A percentile compares a stretch with the other conserved stretches of the same genome.
These are phyloP conservation scores for Tanacetum coccineum DNA, from an alignment of 129 eudicot species.

Conservation along the genomic window DNA sequence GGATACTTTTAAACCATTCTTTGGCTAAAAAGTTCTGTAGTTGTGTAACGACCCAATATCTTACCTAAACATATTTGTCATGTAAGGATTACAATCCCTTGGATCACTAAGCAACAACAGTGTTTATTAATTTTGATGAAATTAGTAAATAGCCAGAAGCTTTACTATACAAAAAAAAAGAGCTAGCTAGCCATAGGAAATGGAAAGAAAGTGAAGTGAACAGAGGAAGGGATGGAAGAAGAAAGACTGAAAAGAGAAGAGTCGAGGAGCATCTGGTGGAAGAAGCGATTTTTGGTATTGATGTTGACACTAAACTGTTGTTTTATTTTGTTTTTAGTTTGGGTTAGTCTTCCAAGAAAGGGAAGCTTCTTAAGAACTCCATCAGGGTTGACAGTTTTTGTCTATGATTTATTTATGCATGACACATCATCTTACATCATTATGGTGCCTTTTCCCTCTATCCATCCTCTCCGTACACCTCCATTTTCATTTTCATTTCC, in stretches of 20 bases:
- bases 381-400: conserved; percentile 37
- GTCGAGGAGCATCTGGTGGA: conserved; percentile 32
- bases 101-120: no score
- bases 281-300: conserved; percentile 26
- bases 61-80: no score
- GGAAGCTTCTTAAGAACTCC: conserved; percentile 41
- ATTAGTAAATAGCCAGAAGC: no score
- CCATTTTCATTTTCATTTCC: conserved; percentile 14
- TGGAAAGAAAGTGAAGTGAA: no score
- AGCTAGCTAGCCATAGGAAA: no score
- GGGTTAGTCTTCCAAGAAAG: conserved; percentile 32
- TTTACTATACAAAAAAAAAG: no score
- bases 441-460: conserved; percentile 29
- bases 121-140: no score
- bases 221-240: conserved; percentile 14
- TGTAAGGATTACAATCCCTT: no score
- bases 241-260: conserved; percentile 24
- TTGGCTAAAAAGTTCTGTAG: no score
- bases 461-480: conserved; percentile 30
- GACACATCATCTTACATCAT: conserved; percentile 42
- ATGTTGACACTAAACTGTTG: conserved; percentile 31
- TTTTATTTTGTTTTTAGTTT: conserved; percentile 27
- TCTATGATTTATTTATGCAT: conserved; percentile 39
- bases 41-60: no score
- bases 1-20: no score